These are phyloP conservation scores for Gillenia trifoliata DNA, from an alignment of 306 rosid genomes.

Conservation along the genomic window DNA sequence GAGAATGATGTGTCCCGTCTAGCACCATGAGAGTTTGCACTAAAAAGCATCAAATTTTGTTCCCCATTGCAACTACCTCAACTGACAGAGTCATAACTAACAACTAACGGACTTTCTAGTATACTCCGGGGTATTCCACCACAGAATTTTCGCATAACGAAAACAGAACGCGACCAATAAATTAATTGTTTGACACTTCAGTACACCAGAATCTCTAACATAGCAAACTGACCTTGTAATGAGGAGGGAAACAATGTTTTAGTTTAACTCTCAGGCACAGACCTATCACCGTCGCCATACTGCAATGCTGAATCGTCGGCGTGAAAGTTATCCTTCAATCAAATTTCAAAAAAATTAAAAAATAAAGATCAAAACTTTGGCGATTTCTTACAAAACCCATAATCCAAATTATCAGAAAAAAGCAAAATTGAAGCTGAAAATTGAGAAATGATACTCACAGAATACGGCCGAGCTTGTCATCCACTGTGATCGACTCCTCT, in stretches of 20 bases:
- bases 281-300: slow-evolving; percentile 96
- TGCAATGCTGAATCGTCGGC: slow-evolving; percentile 94
- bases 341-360: not conserved
- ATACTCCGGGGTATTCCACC: too few species aligned
- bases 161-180: not conserved
- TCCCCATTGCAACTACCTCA: not conserved
- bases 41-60: not conserved
- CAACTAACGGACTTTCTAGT: too few species aligned
- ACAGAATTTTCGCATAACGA: too few species aligned
- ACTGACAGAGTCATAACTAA: not conserved
- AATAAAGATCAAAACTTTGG: not conserved
- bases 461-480: slow-evolving; percentile 79
- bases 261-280: slow-evolving; percentile 89
- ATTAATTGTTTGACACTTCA: not conserved
- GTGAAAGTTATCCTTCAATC: slow-evolving; percentile 83
- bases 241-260: slow-evolving; percentile 77
- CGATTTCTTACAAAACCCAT: not conserved
- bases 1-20: not conserved
- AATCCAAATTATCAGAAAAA: not conserved
- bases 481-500: slow-evolving; percentile 89
- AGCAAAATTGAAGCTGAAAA: not conserved
- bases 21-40: not conserved
- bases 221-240: slow-evolving; percentile 63
- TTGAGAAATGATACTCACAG: slow-evolving; percentile 36
- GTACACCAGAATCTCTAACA: not conserved